Conservation (phyloP, 179 eudicot genomes). For the Drosera spatulata region DNA sequence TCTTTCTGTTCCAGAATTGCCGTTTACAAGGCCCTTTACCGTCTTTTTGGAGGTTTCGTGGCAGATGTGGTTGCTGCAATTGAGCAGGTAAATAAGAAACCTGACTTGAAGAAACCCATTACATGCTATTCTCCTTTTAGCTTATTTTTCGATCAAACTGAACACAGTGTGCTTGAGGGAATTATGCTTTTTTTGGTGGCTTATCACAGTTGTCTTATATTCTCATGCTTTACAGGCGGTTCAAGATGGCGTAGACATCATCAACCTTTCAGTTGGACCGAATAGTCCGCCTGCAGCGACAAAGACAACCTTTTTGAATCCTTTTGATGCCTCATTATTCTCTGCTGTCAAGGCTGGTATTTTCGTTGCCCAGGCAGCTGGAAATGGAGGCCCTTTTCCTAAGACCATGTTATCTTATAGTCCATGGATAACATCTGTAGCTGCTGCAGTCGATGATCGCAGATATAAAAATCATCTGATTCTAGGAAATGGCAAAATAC, state of each 20-base stretch:
- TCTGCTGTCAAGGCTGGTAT: conserved; percentile 86
- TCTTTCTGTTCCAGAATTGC: conserved; percentile 57
- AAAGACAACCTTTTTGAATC: conserved; percentile 72
- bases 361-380: conserved; percentile 91
- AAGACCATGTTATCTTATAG: conserved; percentile 82
- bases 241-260: conserved; percentile 87
- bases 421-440: conserved; percentile 89
- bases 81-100: conserved; percentile 44
- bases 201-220: conserved; percentile 4
- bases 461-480: conserved; percentile 75
- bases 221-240: conserved; percentile 55
- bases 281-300: conserved; percentile 87
- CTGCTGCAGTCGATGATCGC: conserved; percentile 91
- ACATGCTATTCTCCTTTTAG: no score
- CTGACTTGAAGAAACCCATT: no score
- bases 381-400: conserved; percentile 93
- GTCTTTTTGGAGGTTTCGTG: conserved; percentile 88
- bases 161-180: no score
- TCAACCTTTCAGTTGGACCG: conserved; percentile 87
- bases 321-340: conserved; percentile 77
- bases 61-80: conserved; percentile 91
- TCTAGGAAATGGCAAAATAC: conserved; percentile 63
- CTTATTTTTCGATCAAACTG: no score
- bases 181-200: no score
- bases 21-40: conserved; percentile 88